Percentiles rank a stretch among this genome's conserved stretches.
Conservation (phyloP, 495 filamentous ascomycete species). For the Lasiosphaeria hispida region DNA sequence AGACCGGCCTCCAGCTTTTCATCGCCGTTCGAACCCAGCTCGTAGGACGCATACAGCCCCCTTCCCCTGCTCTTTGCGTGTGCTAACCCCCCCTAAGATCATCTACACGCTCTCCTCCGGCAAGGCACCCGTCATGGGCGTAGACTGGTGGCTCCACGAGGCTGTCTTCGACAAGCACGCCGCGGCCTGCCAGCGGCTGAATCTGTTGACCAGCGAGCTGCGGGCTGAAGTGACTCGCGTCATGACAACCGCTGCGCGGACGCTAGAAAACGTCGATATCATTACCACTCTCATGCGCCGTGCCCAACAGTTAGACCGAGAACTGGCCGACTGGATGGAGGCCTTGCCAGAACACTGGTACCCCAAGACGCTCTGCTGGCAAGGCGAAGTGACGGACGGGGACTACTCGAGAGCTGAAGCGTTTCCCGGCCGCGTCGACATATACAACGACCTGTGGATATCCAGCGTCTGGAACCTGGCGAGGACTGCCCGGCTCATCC, state of each 20-base stretch:
- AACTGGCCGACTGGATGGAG: conserved; percentile 43
- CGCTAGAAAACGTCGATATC: conserved; percentile 37
- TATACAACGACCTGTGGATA: conserved; percentile 51
- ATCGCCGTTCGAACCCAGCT: conserved; percentile 51
- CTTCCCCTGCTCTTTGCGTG: background rate
- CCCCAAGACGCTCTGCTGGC: conserved; percentile 45
- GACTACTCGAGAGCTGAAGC: conserved; percentile 44
- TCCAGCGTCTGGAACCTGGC: conserved; percentile 47
- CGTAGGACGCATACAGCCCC: conserved; percentile 30
- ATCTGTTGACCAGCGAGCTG: conserved; percentile 45
- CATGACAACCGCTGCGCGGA: conserved; percentile 32
- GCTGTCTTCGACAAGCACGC: conserved; percentile 40
- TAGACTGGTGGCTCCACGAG: conserved; percentile 52
- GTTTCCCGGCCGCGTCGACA: conserved; percentile 51
- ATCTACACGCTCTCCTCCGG: conserved; percentile 46
- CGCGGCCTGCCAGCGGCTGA: conserved; percentile 39
- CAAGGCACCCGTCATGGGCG: conserved; percentile 45
- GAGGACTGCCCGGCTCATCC: conserved; percentile 44
- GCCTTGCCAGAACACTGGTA: conserved; percentile 39
- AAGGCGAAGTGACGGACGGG: conserved; percentile 35
- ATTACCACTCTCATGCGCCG: conserved; percentile 42
- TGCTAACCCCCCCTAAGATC: conserved; percentile 28
- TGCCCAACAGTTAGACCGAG: conserved; percentile 42
- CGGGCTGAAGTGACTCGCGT: conserved; percentile 43
- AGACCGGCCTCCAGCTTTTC: conserved; percentile 49